Conservation (phyloP, 2,329 filamentous ascomycete species). For the Lasiodiplodia gonubiensis region DNA sequence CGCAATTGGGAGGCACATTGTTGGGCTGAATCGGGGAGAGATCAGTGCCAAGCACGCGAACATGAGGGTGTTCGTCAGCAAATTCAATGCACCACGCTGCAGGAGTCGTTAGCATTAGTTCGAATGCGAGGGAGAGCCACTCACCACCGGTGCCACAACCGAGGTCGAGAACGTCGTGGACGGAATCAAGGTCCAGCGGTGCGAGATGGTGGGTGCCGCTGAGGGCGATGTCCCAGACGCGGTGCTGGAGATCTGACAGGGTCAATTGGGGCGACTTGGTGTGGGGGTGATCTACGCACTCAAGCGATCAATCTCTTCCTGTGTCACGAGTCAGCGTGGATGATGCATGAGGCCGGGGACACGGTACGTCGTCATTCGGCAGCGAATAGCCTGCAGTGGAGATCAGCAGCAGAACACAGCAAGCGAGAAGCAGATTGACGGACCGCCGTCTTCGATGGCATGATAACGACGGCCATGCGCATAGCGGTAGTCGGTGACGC, state of each 20-base stretch:
- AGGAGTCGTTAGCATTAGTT: background rate
- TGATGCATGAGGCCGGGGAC: background rate
- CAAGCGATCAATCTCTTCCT: slow-evolving; percentile 36
- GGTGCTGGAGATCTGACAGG: slow-evolving; percentile 35
- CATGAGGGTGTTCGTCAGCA: slow-evolving; percentile 34
- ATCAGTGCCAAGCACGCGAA: slow-evolving; percentile 35
- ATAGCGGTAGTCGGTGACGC: slow-evolving; percentile 27
- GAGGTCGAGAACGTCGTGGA: slow-evolving; percentile 35
- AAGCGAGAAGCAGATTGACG: background rate
- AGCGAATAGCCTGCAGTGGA: slow-evolving; percentile 32
- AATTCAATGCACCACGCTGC: slow-evolving; percentile 29
- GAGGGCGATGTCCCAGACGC: slow-evolving; percentile 36
- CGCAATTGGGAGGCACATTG: slow-evolving; percentile 37
- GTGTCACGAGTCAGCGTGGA: background rate
- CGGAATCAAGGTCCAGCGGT: slow-evolving; percentile 29
- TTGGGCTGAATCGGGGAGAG: slow-evolving; percentile 41
- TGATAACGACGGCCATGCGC: slow-evolving; percentile 30
- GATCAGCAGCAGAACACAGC: background rate
- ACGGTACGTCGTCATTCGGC: slow-evolving; percentile 36
- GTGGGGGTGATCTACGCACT: slow-evolving; percentile 16
- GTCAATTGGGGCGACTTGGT: background rate
- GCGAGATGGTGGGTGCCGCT: slow-evolving; percentile 34
- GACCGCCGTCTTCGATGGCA: slow-evolving; percentile 27
- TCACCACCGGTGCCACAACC: slow-evolving; percentile 36
- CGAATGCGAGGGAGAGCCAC: background rate